Evolutionary conservation across 2,329 filamentous ascomycete species (phyloP), one percentile per base, ranked within the genome.

Genomic region (Hirsutella rhossiliensis): DNA sequence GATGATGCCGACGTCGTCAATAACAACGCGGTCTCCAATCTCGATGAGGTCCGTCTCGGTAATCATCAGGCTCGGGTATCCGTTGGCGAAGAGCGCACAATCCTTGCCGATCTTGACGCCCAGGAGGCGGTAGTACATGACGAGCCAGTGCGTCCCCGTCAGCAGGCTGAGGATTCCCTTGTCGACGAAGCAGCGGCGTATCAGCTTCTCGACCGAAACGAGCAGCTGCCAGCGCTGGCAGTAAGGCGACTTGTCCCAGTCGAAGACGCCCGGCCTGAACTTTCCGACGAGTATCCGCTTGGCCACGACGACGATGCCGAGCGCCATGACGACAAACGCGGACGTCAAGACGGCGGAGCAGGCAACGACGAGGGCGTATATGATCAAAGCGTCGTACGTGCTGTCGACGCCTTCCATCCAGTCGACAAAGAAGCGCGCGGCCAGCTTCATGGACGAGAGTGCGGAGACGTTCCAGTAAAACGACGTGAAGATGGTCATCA

Each of bases 211-310:
- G 32, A 75, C 63, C 23, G 64, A 63, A 3, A 76, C 59, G 52
- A 72, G 72, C 9, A 76, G 53, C 52, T 77, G 73, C 72, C 73
- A 77, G 31, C 71, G 68, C 52, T 78, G 75, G 56, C 73, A 76
- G 58, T 77, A 78, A n/a, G 65, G 62, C 20, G 62, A 69, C 55
- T 70, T 69, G 53, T 78, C 75, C 73, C 74, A 78, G 56, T 76
- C 71, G 50, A 74, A 75, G 47, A 69, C 70, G 12, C 74, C 74
- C 2, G 68, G 67, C 47, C 57, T 56, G 34, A 72, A 63, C 17
- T 65, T 64, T n/a, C 73, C 73, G 18, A 77, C 61, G 3, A 77
- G 55, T 2, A 60, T 45, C 73, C 73, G 76, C 52, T 78, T 77
- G 15, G 66, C 57, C 3, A 49, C 56, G 43, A 77, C 63, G 34